Percentiles rank a stretch among this genome's conserved stretches.
These are phyloP conservation scores for Pythium monospermum DNA, from an alignment of 352 stramenopile genomes.

Conservation along the genomic window DNA sequence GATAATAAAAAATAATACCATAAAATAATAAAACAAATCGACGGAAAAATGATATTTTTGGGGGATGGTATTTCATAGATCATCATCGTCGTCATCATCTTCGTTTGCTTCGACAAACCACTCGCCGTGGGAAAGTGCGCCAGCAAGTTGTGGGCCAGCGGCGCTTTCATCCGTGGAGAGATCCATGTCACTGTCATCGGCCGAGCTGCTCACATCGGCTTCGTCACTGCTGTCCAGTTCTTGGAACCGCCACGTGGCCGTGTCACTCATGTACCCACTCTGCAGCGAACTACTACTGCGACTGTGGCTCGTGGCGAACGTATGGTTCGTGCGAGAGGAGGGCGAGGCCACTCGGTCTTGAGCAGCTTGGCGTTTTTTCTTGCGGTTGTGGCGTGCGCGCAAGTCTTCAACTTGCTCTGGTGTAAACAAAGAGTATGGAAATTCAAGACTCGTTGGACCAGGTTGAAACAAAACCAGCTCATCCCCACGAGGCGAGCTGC, in stretches of 20 bases:
- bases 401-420: constrained; percentile 25
- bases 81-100: constrained; percentile 12
- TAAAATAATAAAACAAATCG: too few relatives aligned
- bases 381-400: constrained; percentile 22
- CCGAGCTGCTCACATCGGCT: constrained; percentile 24
- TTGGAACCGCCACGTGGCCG: constrained; percentile 23
- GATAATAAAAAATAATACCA: too few relatives aligned
- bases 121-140: constrained; percentile 22
- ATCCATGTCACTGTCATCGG: constrained; percentile 28
- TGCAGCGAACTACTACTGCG: neutral
- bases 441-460: constrained; percentile 20
- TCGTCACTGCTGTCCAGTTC: constrained; percentile 27
- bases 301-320: neutral
- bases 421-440: constrained; percentile 26
- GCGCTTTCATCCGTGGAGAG: constrained; percentile 10
- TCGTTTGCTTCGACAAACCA: constrained; percentile 22
- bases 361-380: constrained; percentile 18
- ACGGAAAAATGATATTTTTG: too few relatives aligned
- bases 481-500: constrained; percentile 11
- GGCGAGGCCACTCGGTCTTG: neutral
- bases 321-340: neutral
- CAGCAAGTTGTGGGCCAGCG: constrained; percentile 13
- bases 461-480: constrained; percentile 24
- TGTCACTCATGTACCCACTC: neutral
- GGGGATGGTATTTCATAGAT: neutral